phyloP scores from a whole-genome alignment of 2,329 filamentous ascomycete genomes.

The Fusarium longipes region DNA sequence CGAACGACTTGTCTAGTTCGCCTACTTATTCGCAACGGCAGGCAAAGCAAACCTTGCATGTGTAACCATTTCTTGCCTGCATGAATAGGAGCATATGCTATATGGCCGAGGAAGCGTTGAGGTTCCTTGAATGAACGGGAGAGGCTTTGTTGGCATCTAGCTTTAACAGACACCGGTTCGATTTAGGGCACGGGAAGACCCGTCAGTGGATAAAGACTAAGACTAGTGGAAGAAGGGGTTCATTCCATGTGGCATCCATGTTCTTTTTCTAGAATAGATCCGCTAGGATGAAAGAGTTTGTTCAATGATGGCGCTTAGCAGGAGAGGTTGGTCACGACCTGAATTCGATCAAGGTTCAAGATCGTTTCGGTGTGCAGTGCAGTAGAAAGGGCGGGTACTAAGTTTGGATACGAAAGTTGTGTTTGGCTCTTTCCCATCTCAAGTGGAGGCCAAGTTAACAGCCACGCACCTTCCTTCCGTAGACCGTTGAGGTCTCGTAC shows the following conservation, averaged over 20 bases:
- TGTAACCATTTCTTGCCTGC: conserved; percentile 20
- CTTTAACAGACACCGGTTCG: conserved; percentile 7
- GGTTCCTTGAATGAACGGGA: background rate
- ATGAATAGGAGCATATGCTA: conserved; percentile 1
- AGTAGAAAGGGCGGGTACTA: background rate
- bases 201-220: conserved; percentile 24
- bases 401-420: conserved; percentile 14
- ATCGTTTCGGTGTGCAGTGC: conserved; percentile 2
- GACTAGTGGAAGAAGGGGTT: conserved; percentile 2
- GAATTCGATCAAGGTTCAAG: conserved; percentile 6
- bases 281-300: background rate
- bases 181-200: conserved; percentile 23
- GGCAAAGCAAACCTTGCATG: conserved; percentile 10
- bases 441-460: conserved; percentile 3
- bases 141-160: background rate
- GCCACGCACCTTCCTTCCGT: background rate
- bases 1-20: background rate
- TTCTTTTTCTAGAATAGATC: conserved; percentile 28
- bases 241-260: conserved; percentile 35
- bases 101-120: conserved; percentile 6
- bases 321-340: conserved; percentile 1
- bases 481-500: conserved; percentile 3
- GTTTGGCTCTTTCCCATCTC: background rate
- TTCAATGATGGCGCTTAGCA: background rate
- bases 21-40: background rate